phyloP scores from a whole-genome alignment of 148 eudicot genomes.

The Persicaria tinctoria region DNA sequence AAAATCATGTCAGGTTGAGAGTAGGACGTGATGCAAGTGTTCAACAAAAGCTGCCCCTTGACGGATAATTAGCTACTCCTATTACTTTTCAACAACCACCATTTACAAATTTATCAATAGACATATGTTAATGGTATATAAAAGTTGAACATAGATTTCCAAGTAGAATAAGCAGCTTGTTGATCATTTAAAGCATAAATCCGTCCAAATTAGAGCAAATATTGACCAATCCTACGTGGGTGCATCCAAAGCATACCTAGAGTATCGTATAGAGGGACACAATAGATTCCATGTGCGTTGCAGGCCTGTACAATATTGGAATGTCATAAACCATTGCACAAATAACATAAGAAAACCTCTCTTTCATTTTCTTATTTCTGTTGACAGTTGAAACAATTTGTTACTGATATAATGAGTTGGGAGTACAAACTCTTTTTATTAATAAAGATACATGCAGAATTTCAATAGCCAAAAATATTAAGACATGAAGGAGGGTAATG shows the following conservation, averaged over 20 bases:
- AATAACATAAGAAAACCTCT: background rate
- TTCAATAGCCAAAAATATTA: background rate
- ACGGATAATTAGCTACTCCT: background rate
- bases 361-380: background rate
- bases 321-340: background rate
- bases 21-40: background rate
- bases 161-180: slow-evolving; percentile 4
- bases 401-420: background rate
- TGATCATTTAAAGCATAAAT: background rate
- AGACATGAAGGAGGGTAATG: background rate
- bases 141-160: background rate
- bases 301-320: slow-evolving; percentile 66
- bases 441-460: background rate
- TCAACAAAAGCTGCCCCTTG: background rate
- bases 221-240: background rate
- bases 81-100: background rate
- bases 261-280: slow-evolving; percentile 93
- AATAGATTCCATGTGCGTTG: slow-evolving; percentile 91
- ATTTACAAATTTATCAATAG: background rate
- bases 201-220: background rate
- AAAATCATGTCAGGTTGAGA: background rate
- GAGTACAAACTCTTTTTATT: background rate
- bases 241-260: slow-evolving; percentile 47
- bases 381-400: slow-evolving; percentile 1
- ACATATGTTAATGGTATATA: background rate